Evolutionary conservation across 106 monocot genomes (phyloP).

Genomic region (Dioscorea dumetorum): DNA sequence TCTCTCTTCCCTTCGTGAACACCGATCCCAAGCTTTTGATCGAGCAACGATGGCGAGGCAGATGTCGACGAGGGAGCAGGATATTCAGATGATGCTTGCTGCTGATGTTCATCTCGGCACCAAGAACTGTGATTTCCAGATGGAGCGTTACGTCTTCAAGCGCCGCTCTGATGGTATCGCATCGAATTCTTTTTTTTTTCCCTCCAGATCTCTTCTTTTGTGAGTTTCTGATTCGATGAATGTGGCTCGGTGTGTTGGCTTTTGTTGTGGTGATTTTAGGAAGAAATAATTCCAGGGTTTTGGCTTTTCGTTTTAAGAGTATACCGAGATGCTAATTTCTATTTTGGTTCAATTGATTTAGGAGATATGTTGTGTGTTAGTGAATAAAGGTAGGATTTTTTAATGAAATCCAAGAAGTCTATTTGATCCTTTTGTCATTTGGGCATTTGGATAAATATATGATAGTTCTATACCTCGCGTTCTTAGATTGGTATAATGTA

Average conservation of each 20-base stretch:
- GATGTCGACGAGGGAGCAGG: slow-evolving; percentile 23
- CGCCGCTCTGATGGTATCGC: slow-evolving; percentile 19
- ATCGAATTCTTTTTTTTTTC: background rate
- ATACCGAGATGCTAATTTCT: background rate
- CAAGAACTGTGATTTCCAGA: slow-evolving; percentile 38
- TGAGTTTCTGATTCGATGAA: background rate
- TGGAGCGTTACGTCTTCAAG: slow-evolving; percentile 45
- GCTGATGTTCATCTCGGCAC: slow-evolving; percentile 36
- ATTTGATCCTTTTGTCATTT: no score
- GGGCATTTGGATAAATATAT: no score
- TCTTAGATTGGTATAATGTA: no score
- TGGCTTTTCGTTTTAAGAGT: no score
- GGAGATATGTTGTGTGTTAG: no score
- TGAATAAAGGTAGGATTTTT: no score
- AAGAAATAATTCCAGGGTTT: no score
- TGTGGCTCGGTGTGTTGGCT: background rate
- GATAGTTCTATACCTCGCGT: no score
- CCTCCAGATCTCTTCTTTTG: background rate
- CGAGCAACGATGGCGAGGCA: slow-evolving; percentile 3
- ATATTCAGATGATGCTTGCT: slow-evolving; percentile 37
- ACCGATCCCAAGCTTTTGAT: background rate
- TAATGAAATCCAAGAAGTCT: no score
- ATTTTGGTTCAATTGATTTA: background rate
- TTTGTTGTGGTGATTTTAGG: background rate
- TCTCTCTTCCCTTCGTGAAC: background rate